phyloP scores from a whole-genome alignment of 164 flowering plant species.

The Nymphaea colorata region DNA sequence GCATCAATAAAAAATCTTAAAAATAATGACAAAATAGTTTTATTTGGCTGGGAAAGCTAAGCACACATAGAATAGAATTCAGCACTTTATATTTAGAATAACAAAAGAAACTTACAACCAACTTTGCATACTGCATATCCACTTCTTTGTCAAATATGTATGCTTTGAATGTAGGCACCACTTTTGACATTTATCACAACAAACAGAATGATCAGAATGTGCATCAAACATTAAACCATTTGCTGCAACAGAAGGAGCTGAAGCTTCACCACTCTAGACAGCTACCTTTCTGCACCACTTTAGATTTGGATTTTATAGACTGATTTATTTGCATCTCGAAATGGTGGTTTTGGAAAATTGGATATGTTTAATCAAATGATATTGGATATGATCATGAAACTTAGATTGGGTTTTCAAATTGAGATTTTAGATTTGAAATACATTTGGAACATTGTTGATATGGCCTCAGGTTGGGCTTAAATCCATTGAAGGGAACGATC shows the following conservation, averaged over 20 bases:
- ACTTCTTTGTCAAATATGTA: constrained; percentile 59
- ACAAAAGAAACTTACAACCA: constrained; percentile 79
- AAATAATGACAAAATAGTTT: not conserved
- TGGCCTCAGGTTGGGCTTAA: too few relatives aligned
- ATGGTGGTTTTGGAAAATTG: too few relatives aligned
- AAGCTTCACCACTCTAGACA: not conserved
- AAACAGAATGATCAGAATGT: constrained; percentile 58
- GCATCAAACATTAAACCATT: constrained; percentile 7
- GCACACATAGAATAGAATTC: not conserved
- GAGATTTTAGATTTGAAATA: too few relatives aligned
- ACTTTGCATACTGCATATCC: constrained; percentile 80
- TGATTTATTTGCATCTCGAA: too few relatives aligned
- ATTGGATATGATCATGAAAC: too few relatives aligned
- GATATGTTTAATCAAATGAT: too few relatives aligned
- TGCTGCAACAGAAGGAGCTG: not conserved
- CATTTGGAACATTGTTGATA: too few relatives aligned
- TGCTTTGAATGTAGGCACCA: constrained; percentile 93
- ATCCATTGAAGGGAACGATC: too few relatives aligned
- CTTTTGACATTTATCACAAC: constrained; percentile 70
- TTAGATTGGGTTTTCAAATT: too few relatives aligned
- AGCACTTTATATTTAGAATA: not conserved
- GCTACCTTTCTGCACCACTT: too few relatives aligned
- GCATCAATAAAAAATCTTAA: not conserved
- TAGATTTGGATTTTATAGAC: too few relatives aligned
- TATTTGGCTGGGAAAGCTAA: too few relatives aligned